phyloP scores from a whole-genome alignment of 2,329 filamentous ascomycete genomes.

The Diaporthe aspalathi region DNA sequence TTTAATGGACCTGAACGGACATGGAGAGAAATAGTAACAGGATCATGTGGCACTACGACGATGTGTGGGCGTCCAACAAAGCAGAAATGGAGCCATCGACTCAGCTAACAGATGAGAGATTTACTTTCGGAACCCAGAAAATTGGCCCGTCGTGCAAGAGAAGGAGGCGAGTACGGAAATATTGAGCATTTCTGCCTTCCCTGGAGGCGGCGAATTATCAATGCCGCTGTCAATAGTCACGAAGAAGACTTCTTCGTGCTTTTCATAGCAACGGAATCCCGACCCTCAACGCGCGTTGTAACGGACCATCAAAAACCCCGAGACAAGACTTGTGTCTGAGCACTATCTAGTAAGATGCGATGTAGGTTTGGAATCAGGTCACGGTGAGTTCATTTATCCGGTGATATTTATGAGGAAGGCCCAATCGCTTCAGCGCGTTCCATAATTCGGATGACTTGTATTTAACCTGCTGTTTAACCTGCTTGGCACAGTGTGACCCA shows the following conservation, averaged over 20 bases:
- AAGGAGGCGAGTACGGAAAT: too few relatives aligned
- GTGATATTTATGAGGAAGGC: neutral
- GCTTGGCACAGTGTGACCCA: neutral
- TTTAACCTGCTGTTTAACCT: slow-evolving; percentile 1
- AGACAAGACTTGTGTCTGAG: neutral
- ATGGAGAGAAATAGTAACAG: neutral
- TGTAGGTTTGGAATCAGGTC: neutral
- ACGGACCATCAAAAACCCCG: neutral
- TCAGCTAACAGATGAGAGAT: neutral
- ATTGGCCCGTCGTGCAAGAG: neutral
- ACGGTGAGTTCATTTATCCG: neutral
- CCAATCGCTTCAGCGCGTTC: neutral
- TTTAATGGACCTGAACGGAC: slow-evolving; percentile 5
- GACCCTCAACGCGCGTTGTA: neutral
- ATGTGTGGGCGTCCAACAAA: neutral
- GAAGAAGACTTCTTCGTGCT: slow-evolving; percentile 4
- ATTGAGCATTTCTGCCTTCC: too few relatives aligned
- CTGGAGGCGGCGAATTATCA: too few relatives aligned
- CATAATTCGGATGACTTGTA: neutral
- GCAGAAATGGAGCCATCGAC: neutral
- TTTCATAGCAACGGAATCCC: neutral
- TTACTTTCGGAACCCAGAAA: neutral
- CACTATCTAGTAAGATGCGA: neutral
- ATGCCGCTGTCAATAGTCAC: too few relatives aligned
- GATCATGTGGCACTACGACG: neutral